These are phyloP conservation scores for Coniochaeta sp. DNA, from an alignment of 2,329 filamentous ascomycete genomes.

Conservation along the genomic window DNA sequence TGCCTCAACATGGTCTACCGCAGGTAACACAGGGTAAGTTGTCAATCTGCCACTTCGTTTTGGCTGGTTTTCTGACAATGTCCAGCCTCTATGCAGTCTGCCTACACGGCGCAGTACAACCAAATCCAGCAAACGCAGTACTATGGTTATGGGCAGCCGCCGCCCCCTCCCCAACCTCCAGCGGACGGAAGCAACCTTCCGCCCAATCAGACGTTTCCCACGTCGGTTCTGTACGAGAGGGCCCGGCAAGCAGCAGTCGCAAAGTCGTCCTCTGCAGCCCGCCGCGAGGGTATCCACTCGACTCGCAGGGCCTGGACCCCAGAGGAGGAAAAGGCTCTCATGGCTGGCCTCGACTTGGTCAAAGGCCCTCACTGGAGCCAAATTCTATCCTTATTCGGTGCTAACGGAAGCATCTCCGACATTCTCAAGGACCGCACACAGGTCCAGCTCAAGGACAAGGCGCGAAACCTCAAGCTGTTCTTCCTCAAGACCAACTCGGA, in stretches of 20 bases:
- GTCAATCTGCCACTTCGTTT: too few relatives aligned
- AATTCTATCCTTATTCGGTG: conserved; percentile 77
- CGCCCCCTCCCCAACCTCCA: conserved; percentile 18
- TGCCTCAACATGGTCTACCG: not conserved
- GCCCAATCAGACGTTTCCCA: conserved; percentile 49
- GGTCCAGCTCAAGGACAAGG: conserved; percentile 89
- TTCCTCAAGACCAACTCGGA: conserved; percentile 89
- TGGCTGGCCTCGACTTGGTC: conserved; percentile 81
- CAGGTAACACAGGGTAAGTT: not conserved
- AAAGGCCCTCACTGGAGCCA: conserved; percentile 92
- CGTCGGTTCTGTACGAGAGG: conserved; percentile 49
- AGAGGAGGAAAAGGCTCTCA: conserved; percentile 83
- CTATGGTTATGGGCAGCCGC: conserved; percentile 18
- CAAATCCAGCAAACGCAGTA: conserved; percentile 10
- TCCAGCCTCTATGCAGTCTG: not conserved
- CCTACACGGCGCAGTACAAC: conserved; percentile 10
- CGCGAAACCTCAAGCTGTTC: conserved; percentile 81
- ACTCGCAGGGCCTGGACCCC: conserved; percentile 77
- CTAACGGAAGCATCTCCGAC: conserved; percentile 71
- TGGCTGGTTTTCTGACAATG: not conserved
- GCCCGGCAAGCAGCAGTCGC: conserved; percentile 52
- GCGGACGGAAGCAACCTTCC: conserved; percentile 34
- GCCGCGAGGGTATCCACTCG: conserved; percentile 51
- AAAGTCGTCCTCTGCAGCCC: conserved; percentile 46
- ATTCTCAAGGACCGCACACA: conserved; percentile 84